Conservation (phyloP, 2,329 filamentous ascomycete species). For the Fusarium sp. region DNA sequence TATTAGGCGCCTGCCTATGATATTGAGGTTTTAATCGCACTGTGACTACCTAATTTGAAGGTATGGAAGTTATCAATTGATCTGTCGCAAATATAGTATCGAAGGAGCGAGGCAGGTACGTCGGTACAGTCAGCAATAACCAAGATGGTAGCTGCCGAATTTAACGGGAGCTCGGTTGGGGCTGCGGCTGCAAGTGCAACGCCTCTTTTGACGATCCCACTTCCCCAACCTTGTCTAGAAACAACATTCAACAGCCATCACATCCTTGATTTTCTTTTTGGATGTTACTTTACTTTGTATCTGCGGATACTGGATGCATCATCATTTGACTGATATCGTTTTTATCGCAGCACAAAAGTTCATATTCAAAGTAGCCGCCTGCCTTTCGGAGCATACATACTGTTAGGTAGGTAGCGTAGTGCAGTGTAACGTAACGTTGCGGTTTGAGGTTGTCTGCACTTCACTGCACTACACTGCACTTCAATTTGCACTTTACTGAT, state of each 20-base stretch:
- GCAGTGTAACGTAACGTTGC: slow-evolving; percentile 47
- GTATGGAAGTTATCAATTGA: not conserved
- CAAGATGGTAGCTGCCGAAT: not conserved
- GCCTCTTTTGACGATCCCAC: slow-evolving; percentile 22
- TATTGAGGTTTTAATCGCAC: not conserved
- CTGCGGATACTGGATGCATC: not conserved
- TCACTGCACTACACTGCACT: not conserved
- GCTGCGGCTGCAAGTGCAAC: slow-evolving; percentile 12
- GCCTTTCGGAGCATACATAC: slow-evolving; percentile 10
- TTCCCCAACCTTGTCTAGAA: slow-evolving; percentile 17
- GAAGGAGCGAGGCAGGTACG: not conserved
- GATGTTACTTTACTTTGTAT: not conserved
- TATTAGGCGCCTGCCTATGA: not conserved
- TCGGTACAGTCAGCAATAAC: not conserved
- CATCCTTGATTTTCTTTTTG: not conserved
- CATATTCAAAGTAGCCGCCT: slow-evolving; percentile 8
- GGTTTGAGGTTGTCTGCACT: slow-evolving; percentile 26
- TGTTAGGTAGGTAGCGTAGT: not conserved
- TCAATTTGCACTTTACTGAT: not conserved
- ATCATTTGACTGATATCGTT: not conserved
- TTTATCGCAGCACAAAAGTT: slow-evolving; percentile 13
- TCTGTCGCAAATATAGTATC: slow-evolving; percentile 42
- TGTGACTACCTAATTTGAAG: not conserved
- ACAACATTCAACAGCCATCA: not conserved
- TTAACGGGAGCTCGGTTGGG: slow-evolving; percentile 12